Base-by-base conservation (phyloP, 345 rosid genomes). In the Murraya koenigii region DNA sequence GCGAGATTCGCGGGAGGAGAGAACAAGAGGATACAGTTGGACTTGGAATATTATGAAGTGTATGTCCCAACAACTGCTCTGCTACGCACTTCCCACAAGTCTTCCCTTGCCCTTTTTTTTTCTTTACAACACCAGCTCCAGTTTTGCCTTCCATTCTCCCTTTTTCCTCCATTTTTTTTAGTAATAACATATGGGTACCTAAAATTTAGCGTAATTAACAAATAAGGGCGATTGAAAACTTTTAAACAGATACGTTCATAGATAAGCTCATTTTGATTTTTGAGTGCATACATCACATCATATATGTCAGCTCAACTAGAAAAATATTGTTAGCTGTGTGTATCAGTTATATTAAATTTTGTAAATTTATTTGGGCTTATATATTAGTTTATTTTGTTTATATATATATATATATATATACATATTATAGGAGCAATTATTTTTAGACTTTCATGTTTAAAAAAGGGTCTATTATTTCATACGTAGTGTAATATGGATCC, bases 21-120 rank as follows among this genome's bases (percentile, higher is more conserved):
- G 47, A 75, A 77, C 64, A 81, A 39, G 61, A 71, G 69, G 49
- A 73, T 80, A 86, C 93, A 85, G 90, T 86, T 89, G 93, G 86
- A 75, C 60, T 77, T 80, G 89, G 85, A 75, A 86, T 80, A 80
- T 86, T 73, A 67, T 82, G 76, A 87, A 28, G 78, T 84, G 86
- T 79, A 78, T 30, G 61, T 66, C 35, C 56, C 76, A 79, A 75
- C 77, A 52, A 41, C 78, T 62, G 5, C 63, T 30, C 66, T 52
- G 2, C 32, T 30, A 1, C 32, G n/a, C n/a, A 1, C 15, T 19
- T 23, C 39, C 8, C 10, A 19, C 69, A 67, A 35, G 17, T 65
- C 47, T 65, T 66, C 2, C 30, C 9, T 23, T 25, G 26, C 32
- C 32, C 28, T 67, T 52, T 67, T 20, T 63, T 19, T 61, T 61